Base-by-base conservation (phyloP, 2,329 filamentous ascomycete species). In the Aureobasidium melanogenum region DNA sequence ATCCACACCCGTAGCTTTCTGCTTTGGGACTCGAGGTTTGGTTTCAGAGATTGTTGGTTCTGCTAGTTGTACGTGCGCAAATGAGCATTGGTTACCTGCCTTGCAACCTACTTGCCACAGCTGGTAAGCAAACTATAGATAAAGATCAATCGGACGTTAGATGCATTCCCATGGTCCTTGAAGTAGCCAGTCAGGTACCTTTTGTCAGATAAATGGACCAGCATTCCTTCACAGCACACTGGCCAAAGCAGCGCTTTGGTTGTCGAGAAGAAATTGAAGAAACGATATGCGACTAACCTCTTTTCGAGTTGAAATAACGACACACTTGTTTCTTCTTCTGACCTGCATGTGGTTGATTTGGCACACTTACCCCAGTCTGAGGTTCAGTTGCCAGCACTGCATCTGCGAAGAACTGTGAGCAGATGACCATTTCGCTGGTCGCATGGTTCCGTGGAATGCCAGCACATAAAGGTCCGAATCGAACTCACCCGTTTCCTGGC, bases 11-110 rank as follows among this genome's bases (percentile, higher is more conserved):
- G 10, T 9, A 15, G 24, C 19, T 57, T 38, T 38, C 36, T 52
- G 28, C 38, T 38, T 62, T 32, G 26, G 19, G 12, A 28, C n/a
- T 54, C 43, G 47, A 47, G 48, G 38, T 30, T 47, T 61, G 17
- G 30, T 15, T 32, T 19, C 59, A 7, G 28, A 36, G 8, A 9
- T 24, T 28, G 15, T 48, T 47, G 48, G 26, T 19, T 38, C 14
- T 1, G 51, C 24, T n/a, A 14, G 12, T 28, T 68, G 67, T 61
- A 63, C 75, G 67, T 83, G 81, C 64, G 76, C 67, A 69, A 77
- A 84, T 34, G 75, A 77, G 66, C 82, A 84, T 55, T 74, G 68
- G 65, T 76, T 72, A 59, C 81, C 81, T 63, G 78, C 75, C 67
- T 80, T 75, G 71, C 82, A 84, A 63, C 82, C 79, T 80, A 55